Base-by-base conservation (phyloP, 805 yeast species). In the Yamadazyma ubonensis region DNA sequence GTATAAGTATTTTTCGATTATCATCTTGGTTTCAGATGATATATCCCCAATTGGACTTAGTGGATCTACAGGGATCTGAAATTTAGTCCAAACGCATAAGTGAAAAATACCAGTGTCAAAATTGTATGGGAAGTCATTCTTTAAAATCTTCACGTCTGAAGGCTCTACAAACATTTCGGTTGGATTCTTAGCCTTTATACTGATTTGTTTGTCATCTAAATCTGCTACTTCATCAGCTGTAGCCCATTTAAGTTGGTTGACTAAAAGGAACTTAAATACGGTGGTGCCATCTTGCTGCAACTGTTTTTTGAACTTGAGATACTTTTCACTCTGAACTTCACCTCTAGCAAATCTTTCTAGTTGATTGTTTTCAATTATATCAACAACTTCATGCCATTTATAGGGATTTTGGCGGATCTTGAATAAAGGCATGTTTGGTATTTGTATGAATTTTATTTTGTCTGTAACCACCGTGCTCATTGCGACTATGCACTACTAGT, bases 51-150 rank as follows among this genome's bases (percentile, higher is more conserved):
- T 47, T 1, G 53, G 58, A 12, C 78, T 73, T 8, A 60, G 48
- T 6, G 73, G 71, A 50, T 80, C 86, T 3, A 75, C 60, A 9
- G 69, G 71, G 39, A 85, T 71, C 10, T 67, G 67, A 14, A 74
- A 59, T 52, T 83, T 83, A 1, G 82, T 70, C 91, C 93, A 85
- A 1, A 81, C 70, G 31, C 86, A 73, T 11, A 83, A 53, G 57
- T 84, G 91, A 4, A 60, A 57, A 4, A 82, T 70, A 30, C 67
- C 67, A 0, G 54, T 46, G 26, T 71, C 78, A 44, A 82, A 75
- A 49, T 74, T 71, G 60, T 85, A 85, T 0, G 89, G 89, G 59
- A 81, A 85, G 44, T 78, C 80, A 54, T 85, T 85, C 18, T 53
- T 42, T 6, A 78, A 59, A 20, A 78, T 69, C 39, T 64, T 68